Base-by-base conservation (phyloP, 140 eudicot genomes). In the Erigeron philadelphicus region DNA sequence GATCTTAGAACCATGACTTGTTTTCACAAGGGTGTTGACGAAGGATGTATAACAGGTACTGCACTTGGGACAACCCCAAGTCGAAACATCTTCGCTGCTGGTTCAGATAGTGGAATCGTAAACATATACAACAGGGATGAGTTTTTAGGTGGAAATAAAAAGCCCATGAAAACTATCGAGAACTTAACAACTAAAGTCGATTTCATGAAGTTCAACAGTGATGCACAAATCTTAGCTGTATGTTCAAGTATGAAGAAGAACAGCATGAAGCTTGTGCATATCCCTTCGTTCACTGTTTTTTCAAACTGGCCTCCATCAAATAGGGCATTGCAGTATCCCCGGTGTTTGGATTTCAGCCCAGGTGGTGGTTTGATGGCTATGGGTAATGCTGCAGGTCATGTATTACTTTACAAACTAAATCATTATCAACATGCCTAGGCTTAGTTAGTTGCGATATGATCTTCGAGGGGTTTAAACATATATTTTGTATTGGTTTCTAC, bases 291-390 rank as follows among this genome's bases (percentile, higher is more conserved):
- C 45, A 88, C 88, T 19, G 90, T 86, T 65, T 88, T 88, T 80
- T 88, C 96, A 6, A 86, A 86, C 84, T 88, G 96, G 96, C 96
- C 96, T 7, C 88, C 86, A 11, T 62, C 79, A 15, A 85, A 81
- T 54, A 53, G 67, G 68, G 48, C 72, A 3, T 31, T 88, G 59
- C 70, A 72, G 9, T 52, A 81, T 61, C 88, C 96, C 0, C 73
- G 80, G 2, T 86, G 96, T 64, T 18, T 88, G 82, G 94, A 88
- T 64, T 88, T 88, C 66, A 88, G 96, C 67, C 96, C 94, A 0
- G 86, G 72, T 44, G 96, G 96, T 53, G 96, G 96, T 44, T 81
- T 83, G 78, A 86, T 88, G 94, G 96, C 94, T 0, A 38, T 82
- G 73, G 96, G 90, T 11, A 86, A 88, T 84, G 88, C 94, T 52